Evolutionary conservation across 2,329 filamentous ascomycete genomes (phyloP).

Genomic region (Fusarium staphyleae): DNA sequence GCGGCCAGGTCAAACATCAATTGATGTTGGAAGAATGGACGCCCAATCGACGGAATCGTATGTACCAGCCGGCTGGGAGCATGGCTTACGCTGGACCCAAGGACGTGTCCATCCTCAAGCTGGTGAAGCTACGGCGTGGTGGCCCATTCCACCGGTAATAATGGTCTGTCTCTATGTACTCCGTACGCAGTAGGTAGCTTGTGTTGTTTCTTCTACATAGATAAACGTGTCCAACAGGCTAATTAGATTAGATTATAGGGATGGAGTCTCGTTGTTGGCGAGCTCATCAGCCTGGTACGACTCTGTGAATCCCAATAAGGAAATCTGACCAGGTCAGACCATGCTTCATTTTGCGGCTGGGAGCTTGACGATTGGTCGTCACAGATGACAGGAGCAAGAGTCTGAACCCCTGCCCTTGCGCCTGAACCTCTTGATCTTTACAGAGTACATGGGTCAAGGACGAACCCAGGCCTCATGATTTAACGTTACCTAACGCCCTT

Average conservation of each 20-base stretch:
- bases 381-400: not conserved
- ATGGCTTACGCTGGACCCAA: conserved; percentile 3
- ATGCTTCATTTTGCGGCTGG: conserved; percentile 10
- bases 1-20: conserved; percentile 4
- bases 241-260: not conserved
- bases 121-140: conserved; percentile 4
- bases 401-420: not conserved
- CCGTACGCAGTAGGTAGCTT: not conserved
- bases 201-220: not conserved
- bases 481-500: not conserved
- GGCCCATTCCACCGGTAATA: conserved; percentile 4
- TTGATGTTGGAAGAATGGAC: conserved; percentile 9
- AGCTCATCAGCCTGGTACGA: conserved; percentile 2
- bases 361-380: no score
- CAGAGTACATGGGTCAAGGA: no score
- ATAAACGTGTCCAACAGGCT: not conserved
- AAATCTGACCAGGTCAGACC: conserved; percentile 7
- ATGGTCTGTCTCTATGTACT: not conserved
- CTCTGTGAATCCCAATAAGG: conserved; percentile 3
- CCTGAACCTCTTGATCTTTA: not conserved
- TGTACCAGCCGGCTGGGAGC: conserved; percentile 6
- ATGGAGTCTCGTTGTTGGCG: not conserved
- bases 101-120: conserved; percentile 4
- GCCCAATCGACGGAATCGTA: conserved; percentile 2
- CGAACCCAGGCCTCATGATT: not conserved